Evolutionary conservation across 768 basidiomycete species (phyloP).

Genomic region (Mycena capillaripes): DNA sequence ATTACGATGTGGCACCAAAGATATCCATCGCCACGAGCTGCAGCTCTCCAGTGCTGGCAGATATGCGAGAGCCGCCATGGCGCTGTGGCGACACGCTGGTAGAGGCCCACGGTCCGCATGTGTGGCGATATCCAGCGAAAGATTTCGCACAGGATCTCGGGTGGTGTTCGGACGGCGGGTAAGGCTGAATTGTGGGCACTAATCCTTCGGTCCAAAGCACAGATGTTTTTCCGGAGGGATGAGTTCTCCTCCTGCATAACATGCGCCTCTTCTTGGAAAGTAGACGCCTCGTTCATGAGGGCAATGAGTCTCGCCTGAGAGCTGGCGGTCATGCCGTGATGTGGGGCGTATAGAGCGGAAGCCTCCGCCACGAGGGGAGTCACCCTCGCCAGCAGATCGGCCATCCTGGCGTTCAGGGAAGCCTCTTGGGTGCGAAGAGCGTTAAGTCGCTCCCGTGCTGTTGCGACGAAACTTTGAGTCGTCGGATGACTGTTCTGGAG

Average conservation of each 20-base stretch:
- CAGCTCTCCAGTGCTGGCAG: conserved; percentile 1
- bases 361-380: background rate
- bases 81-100: background rate
- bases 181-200: background rate
- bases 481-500: background rate
- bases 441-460: background rate
- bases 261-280: background rate
- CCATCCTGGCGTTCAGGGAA: background rate
- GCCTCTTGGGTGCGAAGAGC: conserved; percentile 2
- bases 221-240: background rate
- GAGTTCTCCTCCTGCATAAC: background rate
- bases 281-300: background rate
- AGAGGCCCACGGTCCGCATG: background rate
- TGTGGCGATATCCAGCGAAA: conserved; percentile 3
- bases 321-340: background rate
- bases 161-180: background rate
- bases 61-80: conserved; percentile 11
- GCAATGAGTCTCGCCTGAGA: too few species aligned
- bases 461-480: conserved; percentile 1
- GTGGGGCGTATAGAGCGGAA: background rate
- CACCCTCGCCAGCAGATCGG: background rate
- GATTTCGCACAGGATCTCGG: conserved; percentile 11
- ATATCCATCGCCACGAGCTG: background rate
- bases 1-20: background rate
- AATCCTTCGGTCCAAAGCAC: background rate